These are phyloP conservation scores for Phytophthora uliginosa DNA, from an alignment of 352 stramenopile species.

Conservation along the genomic window DNA sequence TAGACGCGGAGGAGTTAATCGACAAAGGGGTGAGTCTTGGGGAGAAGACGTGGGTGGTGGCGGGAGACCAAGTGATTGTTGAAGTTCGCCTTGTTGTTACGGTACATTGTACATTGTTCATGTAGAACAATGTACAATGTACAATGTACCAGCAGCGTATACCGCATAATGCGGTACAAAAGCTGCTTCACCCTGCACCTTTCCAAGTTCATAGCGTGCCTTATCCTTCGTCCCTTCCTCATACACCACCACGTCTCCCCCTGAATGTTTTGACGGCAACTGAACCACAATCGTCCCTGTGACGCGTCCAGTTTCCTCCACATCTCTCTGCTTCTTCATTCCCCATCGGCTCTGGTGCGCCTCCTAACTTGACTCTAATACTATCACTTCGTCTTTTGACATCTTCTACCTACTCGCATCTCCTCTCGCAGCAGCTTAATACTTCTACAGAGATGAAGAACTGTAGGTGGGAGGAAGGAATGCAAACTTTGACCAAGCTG, in stretches of 20 bases:
- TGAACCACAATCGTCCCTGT: constrained; percentile 16
- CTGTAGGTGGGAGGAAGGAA: constrained; percentile 6
- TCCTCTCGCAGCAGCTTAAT: too few species aligned
- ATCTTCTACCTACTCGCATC: too few species aligned
- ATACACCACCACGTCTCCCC: constrained; percentile 11
- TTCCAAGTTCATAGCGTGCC: constrained; percentile 11
- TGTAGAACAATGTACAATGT: too few species aligned
- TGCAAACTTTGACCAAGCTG: constrained; percentile 7
- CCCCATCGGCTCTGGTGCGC: too few species aligned
- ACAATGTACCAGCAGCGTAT: constrained; percentile 12
- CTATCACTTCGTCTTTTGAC: too few species aligned
- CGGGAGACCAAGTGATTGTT: constrained; percentile 10
- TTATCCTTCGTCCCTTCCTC: constrained; percentile 1
- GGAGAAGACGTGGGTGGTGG: constrained; percentile 9
- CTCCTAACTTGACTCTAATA: too few species aligned
- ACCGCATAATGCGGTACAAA: constrained; percentile 20
- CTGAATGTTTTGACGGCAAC: constrained; percentile 14
- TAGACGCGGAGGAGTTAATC: constrained; percentile 6
- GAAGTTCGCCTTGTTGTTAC: too few species aligned
- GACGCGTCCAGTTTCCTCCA: neutral
- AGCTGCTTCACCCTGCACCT: constrained; percentile 5
- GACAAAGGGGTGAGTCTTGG: constrained; percentile 5
- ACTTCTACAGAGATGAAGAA: constrained; percentile 28
- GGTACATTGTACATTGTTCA: too few species aligned
- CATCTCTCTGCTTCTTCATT: constrained; percentile 9